Evolutionary conservation across 108 stramenopile genomes (phyloP), one percentile per base, ranked within the genome.

Genomic region (Cyclotella atomus): DNA sequence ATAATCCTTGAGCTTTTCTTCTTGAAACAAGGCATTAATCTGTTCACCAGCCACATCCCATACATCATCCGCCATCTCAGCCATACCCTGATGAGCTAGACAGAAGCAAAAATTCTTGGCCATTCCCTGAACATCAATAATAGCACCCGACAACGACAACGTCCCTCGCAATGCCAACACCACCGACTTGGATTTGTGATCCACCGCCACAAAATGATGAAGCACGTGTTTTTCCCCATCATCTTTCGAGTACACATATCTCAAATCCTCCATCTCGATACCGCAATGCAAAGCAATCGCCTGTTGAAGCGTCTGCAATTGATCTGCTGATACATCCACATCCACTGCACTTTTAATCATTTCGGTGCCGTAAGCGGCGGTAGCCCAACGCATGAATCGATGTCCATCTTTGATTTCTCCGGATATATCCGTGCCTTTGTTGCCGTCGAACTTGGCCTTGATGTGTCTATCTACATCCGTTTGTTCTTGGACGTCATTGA

Each of bases 291-390:
- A 23, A 15, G 49, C 60, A 65, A 75, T 76, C 16, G 75, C 52
- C 36, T 82, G 23, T 23, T 35, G 25, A 16, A 46, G 3, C 5
- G 14, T 64, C 25, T 74, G 38, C 49, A 70, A 32, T 15, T 71
- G 1, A 3, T 35, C 17, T 41, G 56, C 4, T 16, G 20, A n/a
- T 19, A 63, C 65, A 54, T 75, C 62, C 8, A 64, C 25, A 53
- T 83, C 77, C 2, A 79, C 16, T 0, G 82, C 77, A 14, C 53
- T 41, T 8, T 59, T 41, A 32, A 83, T 74, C 82, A 83, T 83
- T 24, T 73, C 72, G 0, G 46, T 35, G 2, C 82, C 82, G 43
- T 83, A 83, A 0, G 76, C 82, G 25, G 81, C 76, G 0, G 82
- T 83, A 0, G 82, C 71, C 46, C 59, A 83, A 15, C 73, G 32